Base-by-base conservation (phyloP, 139 green algal genomes). In the Coelastrella sp. region DNA sequence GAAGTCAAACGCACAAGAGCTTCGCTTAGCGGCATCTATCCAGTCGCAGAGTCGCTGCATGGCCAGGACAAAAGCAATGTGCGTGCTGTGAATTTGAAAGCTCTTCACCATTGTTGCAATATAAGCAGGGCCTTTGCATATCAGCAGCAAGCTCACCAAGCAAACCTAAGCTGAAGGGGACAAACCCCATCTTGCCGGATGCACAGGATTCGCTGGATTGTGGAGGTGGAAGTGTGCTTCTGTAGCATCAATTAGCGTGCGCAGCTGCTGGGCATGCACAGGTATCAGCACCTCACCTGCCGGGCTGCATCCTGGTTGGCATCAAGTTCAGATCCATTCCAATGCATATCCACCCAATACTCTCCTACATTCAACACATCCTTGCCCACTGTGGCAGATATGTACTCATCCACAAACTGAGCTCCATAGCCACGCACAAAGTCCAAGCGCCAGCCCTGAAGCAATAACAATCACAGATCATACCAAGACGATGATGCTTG, bases 1-100 rank as follows among this genome's bases (percentile, higher is more conserved):
- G 93, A 99, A 98, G 93, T 99, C 97, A 90, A 99, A 99, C 49
- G 97, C 97, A 15, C 93, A 92, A 7, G 95, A 97, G 68, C 12
- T 89, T 24, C 78, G 57, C 0, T 65, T 90, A 78, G 65, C 87
- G 19, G 83, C 83, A 83, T 98, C 93, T 70, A 95, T 95, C 97
- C 97, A 99, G 94, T 98, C 94, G 74, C 97, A 94, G 15, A 96
- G 97, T 63, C 56, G 61, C 82, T 87, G 60, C 81, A 86, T 12
- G 79, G 10, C 35, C 35, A 49, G n/a, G 17, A 84, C 78, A 65
- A 10, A 11, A 86, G 81, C 60, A 73, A 25, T 1, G 4, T 73
- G 65, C 15, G 25, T 7, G 76, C 25, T 57, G 58, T 25, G 27
- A 83, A 7, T 25, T 49, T 6, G 20, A 60, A 70, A 15, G 63